Evolutionary conservation across 2,329 filamentous ascomycete species (phyloP).

Genomic region (Monosporascus sp.): DNA sequence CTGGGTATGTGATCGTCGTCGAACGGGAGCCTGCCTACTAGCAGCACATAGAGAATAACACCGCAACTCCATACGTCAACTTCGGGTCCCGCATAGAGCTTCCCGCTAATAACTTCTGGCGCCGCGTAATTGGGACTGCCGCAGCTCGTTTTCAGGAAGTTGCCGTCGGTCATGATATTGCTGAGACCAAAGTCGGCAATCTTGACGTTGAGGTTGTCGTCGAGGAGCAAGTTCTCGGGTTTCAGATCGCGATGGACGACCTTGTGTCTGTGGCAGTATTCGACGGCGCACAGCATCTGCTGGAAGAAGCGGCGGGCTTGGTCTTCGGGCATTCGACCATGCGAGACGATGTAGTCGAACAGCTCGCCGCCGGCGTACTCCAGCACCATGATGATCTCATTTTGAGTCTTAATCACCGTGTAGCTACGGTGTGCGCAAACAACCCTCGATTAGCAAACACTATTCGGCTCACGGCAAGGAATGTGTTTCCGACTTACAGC

Average conservation of each 20-base stretch:
- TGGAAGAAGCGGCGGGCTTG: slow-evolving; percentile 98
- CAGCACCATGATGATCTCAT: slow-evolving; percentile 98
- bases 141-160: slow-evolving; percentile 97
- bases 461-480: background rate
- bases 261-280: slow-evolving; percentile 98
- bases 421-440: slow-evolving; percentile 48
- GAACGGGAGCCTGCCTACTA: slow-evolving; percentile 82
- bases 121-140: slow-evolving; percentile 98
- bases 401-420: slow-evolving; percentile 91
- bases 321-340: slow-evolving; percentile 84
- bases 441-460: slow-evolving; percentile 16
- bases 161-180: slow-evolving; percentile 99
- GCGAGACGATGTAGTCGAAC: slow-evolving; percentile 95
- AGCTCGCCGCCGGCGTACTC: slow-evolving; percentile 95
- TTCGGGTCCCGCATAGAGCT: slow-evolving; percentile 93
- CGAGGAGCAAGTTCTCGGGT: slow-evolving; percentile 91
- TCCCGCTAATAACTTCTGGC: slow-evolving; percentile 95
- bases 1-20: slow-evolving; percentile 98
- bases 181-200: slow-evolving; percentile 98
- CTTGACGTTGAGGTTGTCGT: slow-evolving; percentile 95
- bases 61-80: slow-evolving; percentile 98
- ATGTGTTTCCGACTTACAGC: slow-evolving; percentile 55
- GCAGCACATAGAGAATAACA: slow-evolving; percentile 79
- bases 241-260: slow-evolving; percentile 98
- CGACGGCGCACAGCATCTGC: slow-evolving; percentile 96